Evolutionary conservation across 345 rosid species (phyloP), one percentile per base, ranked within the genome.

Genomic region (Theobroma cacao): DNA sequence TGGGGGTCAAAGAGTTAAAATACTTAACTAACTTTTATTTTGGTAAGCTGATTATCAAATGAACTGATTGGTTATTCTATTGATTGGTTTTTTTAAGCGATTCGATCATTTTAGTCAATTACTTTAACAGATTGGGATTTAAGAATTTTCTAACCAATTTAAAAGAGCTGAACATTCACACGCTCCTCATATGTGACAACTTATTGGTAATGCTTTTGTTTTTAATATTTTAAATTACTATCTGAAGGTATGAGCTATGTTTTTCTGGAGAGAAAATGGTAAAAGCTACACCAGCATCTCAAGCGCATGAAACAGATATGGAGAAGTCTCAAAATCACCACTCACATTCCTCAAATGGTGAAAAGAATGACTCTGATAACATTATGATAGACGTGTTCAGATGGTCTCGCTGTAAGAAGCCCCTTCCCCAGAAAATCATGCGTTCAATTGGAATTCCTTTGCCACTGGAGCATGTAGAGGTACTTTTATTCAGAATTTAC

Each of bases 401-500:
- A 64, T 97, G 98, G 97, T 93, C 99, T 31, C 87, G 90, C 22
- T 97, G 99, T 72, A 94, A 89, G 94, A 93, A 85, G 79, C 97
- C 98, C 26, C 93, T 97, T 61, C 94, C 95, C 1, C 97, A 97
- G 84, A 93, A 91, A 80, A 80, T 89, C 63, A 91, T 97, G 94
- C 96, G 90, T 36, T 90, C 98, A 8, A 79, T 94, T 1, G 99
- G 99, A 72, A 87, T 97, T 48, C 99, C 99, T 24, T 84, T 94
- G 82, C 94, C 99, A 41, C 89, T 84, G 5, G 98, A 94, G 9
- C 87, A 93, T 78, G 74, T 97, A 72, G 96, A 97, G 98, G 99
- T 96, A 89, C 66, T 50, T 72, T 0, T 9, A 79, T 28, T 76
- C 34, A 17, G 12, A 22, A 55, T 70, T 40, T 72, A 14, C 71